These are phyloP conservation scores for Eustoma russellianum DNA, from an alignment of 257 asterid species.

Conservation along the genomic window DNA sequence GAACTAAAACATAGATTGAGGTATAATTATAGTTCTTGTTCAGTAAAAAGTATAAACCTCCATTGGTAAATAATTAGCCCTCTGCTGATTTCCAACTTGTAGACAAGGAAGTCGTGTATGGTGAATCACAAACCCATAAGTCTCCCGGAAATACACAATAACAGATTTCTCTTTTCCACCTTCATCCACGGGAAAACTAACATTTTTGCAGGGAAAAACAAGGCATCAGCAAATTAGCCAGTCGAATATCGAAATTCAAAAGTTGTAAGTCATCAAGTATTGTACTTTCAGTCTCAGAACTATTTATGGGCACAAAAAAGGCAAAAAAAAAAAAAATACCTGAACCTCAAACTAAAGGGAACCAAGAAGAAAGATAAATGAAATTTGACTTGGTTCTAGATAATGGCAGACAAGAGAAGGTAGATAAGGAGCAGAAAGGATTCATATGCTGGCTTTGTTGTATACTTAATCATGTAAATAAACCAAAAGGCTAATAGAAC, in stretches of 20 bases:
- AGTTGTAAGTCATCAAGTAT: no score
- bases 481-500: no score
- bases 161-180: slow-evolving; percentile 80
- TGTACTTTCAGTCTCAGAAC: no score
- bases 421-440: no score
- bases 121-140: slow-evolving; percentile 68
- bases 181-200: slow-evolving; percentile 87
- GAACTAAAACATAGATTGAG: not conserved
- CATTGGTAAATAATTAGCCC: slow-evolving; percentile 92
- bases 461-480: no score
- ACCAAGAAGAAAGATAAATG: no score
- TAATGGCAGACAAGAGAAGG: no score
- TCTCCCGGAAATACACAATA: slow-evolving; percentile 72
- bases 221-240: not conserved
- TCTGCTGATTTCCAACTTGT: slow-evolving; percentile 86
- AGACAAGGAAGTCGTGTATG: slow-evolving; percentile 81
- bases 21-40: not conserved
- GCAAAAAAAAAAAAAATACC: no score
- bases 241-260: not conserved
- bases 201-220: slow-evolving; percentile 6
- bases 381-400: no score
- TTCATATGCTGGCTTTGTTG: no score
- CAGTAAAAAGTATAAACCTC: slow-evolving; percentile 42
- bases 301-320: no score
- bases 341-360: no score